These are phyloP conservation scores for Mentha longifolia DNA, from an alignment of 257 asterid species.

Conservation along the genomic window DNA sequence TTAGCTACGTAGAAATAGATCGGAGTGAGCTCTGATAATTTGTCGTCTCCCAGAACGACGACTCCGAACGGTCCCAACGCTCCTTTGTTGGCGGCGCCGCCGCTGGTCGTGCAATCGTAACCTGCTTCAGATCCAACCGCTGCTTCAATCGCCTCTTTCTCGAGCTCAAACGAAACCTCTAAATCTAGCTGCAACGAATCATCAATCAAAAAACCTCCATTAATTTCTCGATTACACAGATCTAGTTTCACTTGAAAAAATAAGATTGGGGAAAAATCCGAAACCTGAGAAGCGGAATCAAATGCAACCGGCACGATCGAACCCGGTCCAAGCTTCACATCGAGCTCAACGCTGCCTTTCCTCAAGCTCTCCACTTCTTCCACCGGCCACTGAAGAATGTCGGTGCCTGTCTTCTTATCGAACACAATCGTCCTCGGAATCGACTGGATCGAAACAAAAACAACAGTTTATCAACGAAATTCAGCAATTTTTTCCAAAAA, in stretches of 20 bases:
- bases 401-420: constrained; percentile 60
- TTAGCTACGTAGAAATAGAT: constrained; percentile 66
- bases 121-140: constrained; percentile 35
- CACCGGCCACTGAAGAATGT: constrained; percentile 88
- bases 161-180: constrained; percentile 59
- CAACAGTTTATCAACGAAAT: background rate
- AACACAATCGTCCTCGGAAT: constrained; percentile 75
- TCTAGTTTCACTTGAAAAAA: background rate
- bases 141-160: constrained; percentile 37
- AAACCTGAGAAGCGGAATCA: constrained; percentile 62
- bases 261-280: too few species aligned
- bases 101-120: constrained; percentile 59
- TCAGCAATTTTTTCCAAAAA: background rate
- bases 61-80: constrained; percentile 78
- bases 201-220: background rate
- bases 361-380: constrained; percentile 81
- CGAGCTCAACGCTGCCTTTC: constrained; percentile 39
- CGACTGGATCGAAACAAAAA: constrained; percentile 37
- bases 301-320: constrained; percentile 55
- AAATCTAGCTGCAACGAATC: constrained; percentile 57
- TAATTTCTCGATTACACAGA: background rate
- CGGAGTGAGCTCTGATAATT: constrained; percentile 57
- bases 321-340: constrained; percentile 67
- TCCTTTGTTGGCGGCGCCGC: constrained; percentile 67
- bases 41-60: constrained; percentile 61